Evolutionary conservation across 495 filamentous ascomycete genomes (phyloP), one percentile per base, ranked within the genome.

Genomic region (Neurospora sp.): DNA sequence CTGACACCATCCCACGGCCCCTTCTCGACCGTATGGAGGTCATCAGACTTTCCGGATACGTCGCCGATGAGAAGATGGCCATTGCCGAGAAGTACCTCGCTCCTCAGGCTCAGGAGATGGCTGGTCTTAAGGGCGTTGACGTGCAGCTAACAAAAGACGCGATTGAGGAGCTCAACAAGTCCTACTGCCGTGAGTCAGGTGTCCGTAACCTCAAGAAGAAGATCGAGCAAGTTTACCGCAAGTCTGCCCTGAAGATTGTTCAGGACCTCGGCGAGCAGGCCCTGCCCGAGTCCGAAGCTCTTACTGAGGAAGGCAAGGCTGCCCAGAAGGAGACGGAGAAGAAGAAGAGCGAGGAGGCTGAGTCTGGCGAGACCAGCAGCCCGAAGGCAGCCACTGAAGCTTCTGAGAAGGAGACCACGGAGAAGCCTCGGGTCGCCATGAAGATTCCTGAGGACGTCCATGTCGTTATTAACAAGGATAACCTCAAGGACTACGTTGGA

Each of bases 121-220:
- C 92, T 70, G 96, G 96, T 16, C 83, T 99, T 73, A 96, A 97
- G 82, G 89, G 94, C 42, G 96, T 93, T 39, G 91, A 97, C 79
- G 96, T 99, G 40, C 84, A 84, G n/a, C 86, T 99, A 69, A 88
- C 87, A 75, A 87, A 94, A 76, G 89, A 91, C 38, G 96, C 94
- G 4, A 96, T 99, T 73, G 90, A 93, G 77, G 96, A 99, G 82
- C 86, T 99, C 72, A 99, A 98, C 87, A 98, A 98, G 82, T 96
- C 92, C 14, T 99, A 99, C 84, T 97, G 94, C 83, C 91, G 96
- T 18, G 96, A 99, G 81, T 94, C 92, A 69, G 96, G 96, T 75
- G 96, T 99, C 35, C 92, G 96, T 62, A 98, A 98, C 81, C 83
- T 99, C 77, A 99, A 99, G 87, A 98, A 99, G 85, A 95, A 98